These are phyloP conservation scores for Solanum pimpinellifolium DNA, from an alignment of 257 asterid genomes.

Conservation along the genomic window DNA sequence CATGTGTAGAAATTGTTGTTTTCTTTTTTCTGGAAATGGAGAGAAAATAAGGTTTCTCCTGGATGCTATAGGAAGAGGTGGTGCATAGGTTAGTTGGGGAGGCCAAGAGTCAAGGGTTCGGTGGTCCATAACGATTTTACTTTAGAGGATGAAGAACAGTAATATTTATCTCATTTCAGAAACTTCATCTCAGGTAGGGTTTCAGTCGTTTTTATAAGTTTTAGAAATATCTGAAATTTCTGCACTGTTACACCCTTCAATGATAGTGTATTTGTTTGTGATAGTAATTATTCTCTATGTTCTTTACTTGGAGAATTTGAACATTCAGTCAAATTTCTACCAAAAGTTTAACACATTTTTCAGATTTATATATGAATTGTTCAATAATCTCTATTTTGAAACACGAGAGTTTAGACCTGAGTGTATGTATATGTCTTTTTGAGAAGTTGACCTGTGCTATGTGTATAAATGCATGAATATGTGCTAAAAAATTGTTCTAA, in stretches of 20 bases:
- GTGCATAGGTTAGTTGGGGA: background rate
- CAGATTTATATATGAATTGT: background rate
- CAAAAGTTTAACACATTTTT: no score
- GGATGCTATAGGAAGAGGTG: background rate
- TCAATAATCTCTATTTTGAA: no score
- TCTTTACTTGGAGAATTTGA: background rate
- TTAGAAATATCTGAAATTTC: no score
- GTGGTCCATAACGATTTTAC: background rate
- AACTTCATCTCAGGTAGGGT: background rate
- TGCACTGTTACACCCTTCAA: no score
- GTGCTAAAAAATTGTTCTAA: background rate
- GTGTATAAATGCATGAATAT: background rate
- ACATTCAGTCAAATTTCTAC: background rate
- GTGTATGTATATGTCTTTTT: background rate
- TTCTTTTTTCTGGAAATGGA: no score
- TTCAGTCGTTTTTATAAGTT: no score
- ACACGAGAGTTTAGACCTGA: background rate
- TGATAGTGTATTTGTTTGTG: no score
- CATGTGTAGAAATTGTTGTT: no score
- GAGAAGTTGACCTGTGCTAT: background rate
- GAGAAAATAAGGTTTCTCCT: no score
- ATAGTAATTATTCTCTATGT: no score
- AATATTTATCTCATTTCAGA: no score
- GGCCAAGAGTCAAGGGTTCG: background rate
- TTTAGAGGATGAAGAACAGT: background rate